Conservation (phyloP, 345 rosid genomes). For the Jatropha curcas region DNA sequence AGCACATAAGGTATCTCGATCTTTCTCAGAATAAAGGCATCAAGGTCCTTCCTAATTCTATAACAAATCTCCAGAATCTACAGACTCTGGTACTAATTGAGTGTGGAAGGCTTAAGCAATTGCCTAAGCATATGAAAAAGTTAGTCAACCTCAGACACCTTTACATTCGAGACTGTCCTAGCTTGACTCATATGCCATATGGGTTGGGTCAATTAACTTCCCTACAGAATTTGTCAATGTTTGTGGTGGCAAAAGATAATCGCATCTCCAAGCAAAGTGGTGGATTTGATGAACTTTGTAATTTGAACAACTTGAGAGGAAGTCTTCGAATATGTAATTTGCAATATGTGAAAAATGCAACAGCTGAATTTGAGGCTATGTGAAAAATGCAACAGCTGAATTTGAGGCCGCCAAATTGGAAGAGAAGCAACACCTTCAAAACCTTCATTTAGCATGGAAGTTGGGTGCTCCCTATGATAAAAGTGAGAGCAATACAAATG, state of each 20-base stretch:
- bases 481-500: not conserved
- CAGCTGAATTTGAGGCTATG: too few relatives aligned
- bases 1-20: conserved; percentile 24
- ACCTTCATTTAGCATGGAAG: not conserved
- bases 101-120: not conserved
- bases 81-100: not conserved
- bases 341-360: not conserved
- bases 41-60: not conserved
- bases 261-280: not conserved
- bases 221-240: not conserved
- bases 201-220: conserved; percentile 2
- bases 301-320: conserved; percentile 9
- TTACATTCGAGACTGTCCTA: not conserved
- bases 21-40: not conserved
- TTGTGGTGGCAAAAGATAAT: not conserved
- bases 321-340: not conserved
- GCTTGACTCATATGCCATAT: not conserved
- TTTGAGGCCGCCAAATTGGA: not conserved
- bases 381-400: not conserved
- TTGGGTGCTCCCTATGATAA: not conserved
- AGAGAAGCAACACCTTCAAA: not conserved
- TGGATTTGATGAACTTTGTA: not conserved
- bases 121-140: not conserved
- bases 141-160: conserved; percentile 11
- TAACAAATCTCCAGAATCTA: conserved; percentile 12